Conservation (phyloP, 768 basidiomycete genomes). For the Fibroporia radiculosa region DNA sequence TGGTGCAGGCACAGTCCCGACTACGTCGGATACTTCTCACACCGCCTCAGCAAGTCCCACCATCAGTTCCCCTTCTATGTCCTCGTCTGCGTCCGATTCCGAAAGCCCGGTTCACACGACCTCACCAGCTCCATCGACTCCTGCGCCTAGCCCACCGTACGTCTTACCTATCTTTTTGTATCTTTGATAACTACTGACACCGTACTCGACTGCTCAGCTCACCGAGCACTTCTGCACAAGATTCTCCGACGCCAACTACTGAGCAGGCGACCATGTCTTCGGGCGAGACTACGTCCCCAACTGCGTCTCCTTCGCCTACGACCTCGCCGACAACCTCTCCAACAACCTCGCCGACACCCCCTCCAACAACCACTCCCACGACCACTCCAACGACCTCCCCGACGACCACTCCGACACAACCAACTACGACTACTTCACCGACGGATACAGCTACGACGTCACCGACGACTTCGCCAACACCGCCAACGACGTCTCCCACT, state of each 20-base stretch:
- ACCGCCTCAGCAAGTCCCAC: neutral
- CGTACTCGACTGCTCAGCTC: constrained; percentile 10
- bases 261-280: constrained; percentile 1
- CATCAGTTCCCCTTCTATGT: constrained; percentile 3
- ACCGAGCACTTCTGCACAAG: constrained; percentile 10
- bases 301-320: constrained; percentile 6
- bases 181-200: constrained; percentile 8
- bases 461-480: constrained; percentile 13
- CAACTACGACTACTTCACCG: constrained; percentile 6
- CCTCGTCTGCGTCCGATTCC: neutral
- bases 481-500: constrained; percentile 7
- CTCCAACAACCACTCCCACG: constrained; percentile 7
- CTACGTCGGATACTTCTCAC: neutral
- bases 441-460: constrained; percentile 1
- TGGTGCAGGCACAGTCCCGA: neutral
- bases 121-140: constrained; percentile 1
- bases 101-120: neutral
- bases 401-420: constrained; percentile 13
- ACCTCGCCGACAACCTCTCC: constrained; percentile 9
- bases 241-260: constrained; percentile 3
- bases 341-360: constrained; percentile 10
- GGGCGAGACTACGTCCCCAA: constrained; percentile 7
- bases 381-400: constrained; percentile 5
- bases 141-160: too few relatives aligned
- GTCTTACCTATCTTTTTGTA: neutral